Conservation (phyloP, 371 early-diverging fungal species). For the Massospora cicadina region DNA sequence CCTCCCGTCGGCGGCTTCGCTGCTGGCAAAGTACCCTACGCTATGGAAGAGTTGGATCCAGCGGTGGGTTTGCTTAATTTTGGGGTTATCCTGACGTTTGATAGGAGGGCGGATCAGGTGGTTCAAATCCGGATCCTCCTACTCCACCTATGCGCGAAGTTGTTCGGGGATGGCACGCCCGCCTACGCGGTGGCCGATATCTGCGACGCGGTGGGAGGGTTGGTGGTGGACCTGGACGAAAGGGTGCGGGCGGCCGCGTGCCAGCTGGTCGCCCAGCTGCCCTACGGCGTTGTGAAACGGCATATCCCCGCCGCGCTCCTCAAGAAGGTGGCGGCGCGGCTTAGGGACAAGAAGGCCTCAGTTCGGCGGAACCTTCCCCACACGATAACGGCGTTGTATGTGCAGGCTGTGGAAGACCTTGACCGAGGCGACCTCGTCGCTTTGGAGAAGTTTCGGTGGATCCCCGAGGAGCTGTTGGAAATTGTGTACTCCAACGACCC, state of each 20-base stretch:
- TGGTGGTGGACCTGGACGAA: conserved; percentile 80
- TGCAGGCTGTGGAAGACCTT: background rate
- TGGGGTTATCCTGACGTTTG: background rate
- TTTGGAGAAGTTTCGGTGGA: conserved; percentile 31
- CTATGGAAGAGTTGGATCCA: conserved; percentile 79
- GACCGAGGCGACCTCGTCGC: background rate
- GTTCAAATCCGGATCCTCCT: conserved; percentile 47
- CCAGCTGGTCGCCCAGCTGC: conserved; percentile 42
- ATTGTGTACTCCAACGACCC: conserved; percentile 63
- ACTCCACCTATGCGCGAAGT: conserved; percentile 41
- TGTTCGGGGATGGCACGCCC: conserved; percentile 48
- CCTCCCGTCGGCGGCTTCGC: conserved; percentile 26
- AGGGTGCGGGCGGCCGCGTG: conserved; percentile 68
- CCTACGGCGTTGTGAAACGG: conserved; percentile 27
- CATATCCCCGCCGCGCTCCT: conserved; percentile 38
- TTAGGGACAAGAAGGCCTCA: conserved; percentile 64
- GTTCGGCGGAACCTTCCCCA: background rate
- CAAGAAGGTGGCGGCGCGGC: conserved; percentile 45
- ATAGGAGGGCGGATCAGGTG: conserved; percentile 54
- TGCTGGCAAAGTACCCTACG: conserved; percentile 53
- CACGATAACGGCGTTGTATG: background rate
- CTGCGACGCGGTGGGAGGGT: conserved; percentile 30
- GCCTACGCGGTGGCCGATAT: conserved; percentile 15
- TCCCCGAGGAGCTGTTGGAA: conserved; percentile 56
- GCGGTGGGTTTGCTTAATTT: background rate